Evolutionary conservation across 345 rosid species (phyloP).

Genomic region (Lumnitzera littorea): DNA sequence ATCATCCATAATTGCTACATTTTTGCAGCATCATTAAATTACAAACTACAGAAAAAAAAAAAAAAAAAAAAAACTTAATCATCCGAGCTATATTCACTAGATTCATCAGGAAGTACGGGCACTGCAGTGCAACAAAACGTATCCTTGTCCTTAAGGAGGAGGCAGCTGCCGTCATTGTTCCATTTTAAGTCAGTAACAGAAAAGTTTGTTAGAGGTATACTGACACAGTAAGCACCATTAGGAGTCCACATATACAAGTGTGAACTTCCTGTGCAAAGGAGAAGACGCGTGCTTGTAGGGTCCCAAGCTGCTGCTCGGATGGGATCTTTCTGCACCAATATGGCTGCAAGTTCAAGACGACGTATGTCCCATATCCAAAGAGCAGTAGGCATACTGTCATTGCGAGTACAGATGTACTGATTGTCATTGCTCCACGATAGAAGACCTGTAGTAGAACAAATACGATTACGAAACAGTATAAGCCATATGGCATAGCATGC

Average conservation of each 20-base stretch:
- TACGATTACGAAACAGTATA: no score
- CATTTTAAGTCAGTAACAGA: conserved; percentile 72
- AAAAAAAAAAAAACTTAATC: conserved; percentile 24
- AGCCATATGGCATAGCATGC: no score
- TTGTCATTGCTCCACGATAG: conserved; percentile 94
- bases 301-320: conserved; percentile 86
- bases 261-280: conserved; percentile 82
- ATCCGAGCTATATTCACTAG: conserved; percentile 90
- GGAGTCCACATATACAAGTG: conserved; percentile 95
- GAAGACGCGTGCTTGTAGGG: conserved; percentile 72
- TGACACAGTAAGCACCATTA: conserved; percentile 83
- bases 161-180: conserved; percentile 88
- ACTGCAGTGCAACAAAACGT: conserved; percentile 78
- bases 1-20: no score
- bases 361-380: conserved; percentile 94
- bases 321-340: conserved; percentile 87
- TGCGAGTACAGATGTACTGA: conserved; percentile 75
- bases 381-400: conserved; percentile 84
- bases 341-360: conserved; percentile 79
- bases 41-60: not conserved
- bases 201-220: conserved; percentile 68
- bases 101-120: conserved; percentile 62
- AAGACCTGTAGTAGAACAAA: conserved; percentile 43
- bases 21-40: no score
- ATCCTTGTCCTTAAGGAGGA: conserved; percentile 88